A percentile compares a stretch with the other conserved stretches of the same genome.
Evolutionary conservation across 352 stramenopile genomes (phyloP).

Genomic region (Plasmopara muralis): DNA sequence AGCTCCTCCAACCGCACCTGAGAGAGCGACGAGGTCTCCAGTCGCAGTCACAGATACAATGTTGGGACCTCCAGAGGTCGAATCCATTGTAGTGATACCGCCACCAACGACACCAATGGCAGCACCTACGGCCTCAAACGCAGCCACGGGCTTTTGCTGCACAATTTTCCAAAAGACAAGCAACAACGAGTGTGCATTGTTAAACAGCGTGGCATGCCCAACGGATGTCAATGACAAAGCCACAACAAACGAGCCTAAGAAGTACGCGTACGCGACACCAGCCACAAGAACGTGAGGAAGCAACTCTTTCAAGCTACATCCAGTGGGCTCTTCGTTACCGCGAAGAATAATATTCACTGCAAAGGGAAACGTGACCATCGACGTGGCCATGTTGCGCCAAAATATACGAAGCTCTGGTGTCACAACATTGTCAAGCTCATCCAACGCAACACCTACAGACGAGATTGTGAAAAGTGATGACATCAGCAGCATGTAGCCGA

Average conservation of each 20-base stretch:
- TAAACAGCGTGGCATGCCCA: constrained; percentile 77
- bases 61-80: constrained; percentile 26
- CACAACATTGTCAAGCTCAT: constrained; percentile 51
- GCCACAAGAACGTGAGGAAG: constrained; percentile 38
- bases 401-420: constrained; percentile 78
- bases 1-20: constrained; percentile 57
- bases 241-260: constrained; percentile 61
- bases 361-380: constrained; percentile 46
- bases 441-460: constrained; percentile 68
- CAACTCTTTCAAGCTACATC: constrained; percentile 27
- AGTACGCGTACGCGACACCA: constrained; percentile 64
- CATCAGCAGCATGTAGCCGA: constrained; percentile 62
- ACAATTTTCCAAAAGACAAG: constrained; percentile 70
- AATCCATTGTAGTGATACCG: constrained; percentile 62
- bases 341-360: constrained; percentile 34
- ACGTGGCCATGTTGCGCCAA: constrained; percentile 75
- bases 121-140: constrained; percentile 58
- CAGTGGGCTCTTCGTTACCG: constrained; percentile 18
- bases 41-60: constrained; percentile 42
- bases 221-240: constrained; percentile 68
- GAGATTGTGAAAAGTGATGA: constrained; percentile 68
- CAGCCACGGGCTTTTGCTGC: constrained; percentile 45
- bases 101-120: constrained; percentile 66
- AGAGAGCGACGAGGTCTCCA: constrained; percentile 65
- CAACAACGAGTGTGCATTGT: constrained; percentile 76